These are phyloP conservation scores for Gymnopilus dilepis DNA, from an alignment of 768 basidiomycete species.

Conservation along the genomic window DNA sequence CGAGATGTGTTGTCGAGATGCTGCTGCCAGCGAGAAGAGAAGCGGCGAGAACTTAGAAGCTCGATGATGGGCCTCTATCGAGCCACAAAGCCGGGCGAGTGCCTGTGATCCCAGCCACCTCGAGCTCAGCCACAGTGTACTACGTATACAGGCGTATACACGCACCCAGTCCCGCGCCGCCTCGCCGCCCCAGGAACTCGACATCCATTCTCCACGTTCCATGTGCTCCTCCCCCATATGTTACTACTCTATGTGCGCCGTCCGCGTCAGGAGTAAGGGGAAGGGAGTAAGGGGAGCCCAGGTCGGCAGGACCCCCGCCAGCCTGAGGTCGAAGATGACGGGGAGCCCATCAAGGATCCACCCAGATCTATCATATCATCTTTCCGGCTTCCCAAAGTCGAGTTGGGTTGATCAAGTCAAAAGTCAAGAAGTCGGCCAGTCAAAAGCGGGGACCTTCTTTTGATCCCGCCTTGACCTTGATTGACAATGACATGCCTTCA, in stretches of 20 bases:
- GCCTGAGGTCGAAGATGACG: background rate
- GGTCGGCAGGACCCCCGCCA: background rate
- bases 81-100: background rate
- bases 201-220: too few relatives aligned
- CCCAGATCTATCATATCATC: too few relatives aligned
- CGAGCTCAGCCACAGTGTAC: too few relatives aligned
- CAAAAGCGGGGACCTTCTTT: background rate
- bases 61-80: background rate
- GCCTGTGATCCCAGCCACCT: background rate
- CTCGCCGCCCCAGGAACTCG: background rate
- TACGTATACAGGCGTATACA: too few relatives aligned
- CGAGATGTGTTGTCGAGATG: too few relatives aligned
- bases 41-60: too few relatives aligned
- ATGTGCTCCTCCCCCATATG: too few relatives aligned
- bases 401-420: background rate
- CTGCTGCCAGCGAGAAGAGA: too few relatives aligned
- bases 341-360: background rate
- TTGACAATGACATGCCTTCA: background rate
- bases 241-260: too few relatives aligned
- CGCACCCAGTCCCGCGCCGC: background rate
- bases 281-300: too few relatives aligned
- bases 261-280: too few relatives aligned
- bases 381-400: slow-evolving; percentile 26
- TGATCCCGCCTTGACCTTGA: background rate
- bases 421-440: background rate